Evolutionary conservation across 75 land plant genomes (phyloP).

Genomic region (Ceratopteris richardii): DNA sequence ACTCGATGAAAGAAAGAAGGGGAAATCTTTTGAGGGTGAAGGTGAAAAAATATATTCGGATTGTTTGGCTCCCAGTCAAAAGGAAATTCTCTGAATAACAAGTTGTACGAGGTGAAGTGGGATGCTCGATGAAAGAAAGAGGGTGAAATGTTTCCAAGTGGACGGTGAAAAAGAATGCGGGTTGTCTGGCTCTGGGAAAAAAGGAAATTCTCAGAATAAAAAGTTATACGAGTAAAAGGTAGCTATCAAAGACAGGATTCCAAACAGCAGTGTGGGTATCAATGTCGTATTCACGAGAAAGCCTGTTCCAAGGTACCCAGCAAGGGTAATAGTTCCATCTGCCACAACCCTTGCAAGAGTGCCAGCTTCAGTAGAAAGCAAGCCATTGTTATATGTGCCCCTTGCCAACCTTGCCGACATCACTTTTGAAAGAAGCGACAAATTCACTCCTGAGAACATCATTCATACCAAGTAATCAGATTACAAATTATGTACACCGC

Average conservation of each 20-base stretch:
- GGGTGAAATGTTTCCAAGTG: no score
- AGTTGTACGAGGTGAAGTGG: no score
- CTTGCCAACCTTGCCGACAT: slow-evolving; percentile 73
- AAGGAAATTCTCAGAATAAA: slow-evolving; percentile 34
- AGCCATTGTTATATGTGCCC: slow-evolving; percentile 76
- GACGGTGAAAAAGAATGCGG: no score
- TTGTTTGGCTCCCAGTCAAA: no score
- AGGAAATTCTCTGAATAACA: no score
- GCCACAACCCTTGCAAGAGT: slow-evolving; percentile 70
- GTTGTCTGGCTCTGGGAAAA: no score
- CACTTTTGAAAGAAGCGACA: slow-evolving; percentile 65
- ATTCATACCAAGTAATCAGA: no score
- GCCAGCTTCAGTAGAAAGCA: slow-evolving; percentile 84
- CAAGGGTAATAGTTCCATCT: slow-evolving; percentile 65
- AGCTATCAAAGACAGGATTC: slow-evolving; percentile 35
- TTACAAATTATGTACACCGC: no score
- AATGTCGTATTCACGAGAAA: slow-evolving; percentile 54
- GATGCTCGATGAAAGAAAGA: no score
- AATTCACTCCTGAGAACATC: slow-evolving; percentile 46
- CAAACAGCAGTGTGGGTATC: slow-evolving; percentile 49
- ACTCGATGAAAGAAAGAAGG: no score
- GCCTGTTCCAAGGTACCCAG: slow-evolving; percentile 50
- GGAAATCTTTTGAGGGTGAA: no score
- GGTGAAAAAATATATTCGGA: no score
- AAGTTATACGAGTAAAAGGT: slow-evolving; percentile 60